A percentile compares a stretch with the other conserved stretches of the same genome.
These are phyloP conservation scores for Clavispora santaluciae DNA, from an alignment of 805 yeast genomes.

Conservation along the genomic window DNA sequence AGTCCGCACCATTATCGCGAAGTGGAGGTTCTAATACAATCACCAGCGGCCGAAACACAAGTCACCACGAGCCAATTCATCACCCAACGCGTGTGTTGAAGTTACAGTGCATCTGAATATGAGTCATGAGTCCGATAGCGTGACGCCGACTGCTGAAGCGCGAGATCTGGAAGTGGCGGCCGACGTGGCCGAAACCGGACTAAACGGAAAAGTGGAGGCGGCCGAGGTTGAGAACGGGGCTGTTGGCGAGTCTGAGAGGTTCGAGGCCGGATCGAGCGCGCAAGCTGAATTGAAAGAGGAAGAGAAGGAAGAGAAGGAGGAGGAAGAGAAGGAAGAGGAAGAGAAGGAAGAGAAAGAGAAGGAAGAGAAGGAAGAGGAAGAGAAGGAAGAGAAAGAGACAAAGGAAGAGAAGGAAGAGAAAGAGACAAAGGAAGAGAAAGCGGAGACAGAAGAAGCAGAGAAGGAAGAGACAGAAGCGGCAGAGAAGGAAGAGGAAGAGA, in stretches of 20 bases:
- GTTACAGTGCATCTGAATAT: not conserved
- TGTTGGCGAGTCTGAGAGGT: too few relatives aligned
- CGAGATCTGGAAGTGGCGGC: not conserved
- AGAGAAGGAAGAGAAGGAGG: not conserved
- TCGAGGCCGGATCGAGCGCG: too few relatives aligned
- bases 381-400: not conserved
- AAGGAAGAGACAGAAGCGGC: not conserved
- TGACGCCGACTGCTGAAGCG: not conserved
- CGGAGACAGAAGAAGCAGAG: not conserved
- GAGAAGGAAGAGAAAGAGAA: not conserved
- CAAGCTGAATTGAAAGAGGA: not conserved
- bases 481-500: not conserved
- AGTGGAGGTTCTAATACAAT: not conserved
- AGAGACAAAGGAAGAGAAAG: not conserved
- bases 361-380: not conserved
- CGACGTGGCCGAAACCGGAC: not conserved
- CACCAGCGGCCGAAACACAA: not conserved
- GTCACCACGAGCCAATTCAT: not conserved
- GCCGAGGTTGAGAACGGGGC: not conserved
- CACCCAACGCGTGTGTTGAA: not conserved
- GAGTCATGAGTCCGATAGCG: not conserved
- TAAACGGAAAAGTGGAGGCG: not conserved
- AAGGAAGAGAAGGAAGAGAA: not conserved
- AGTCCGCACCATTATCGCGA: conserved; percentile 1
- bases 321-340: not conserved